A percentile compares a stretch with the other conserved stretches of the same genome.
Conservation (phyloP, 2,329 filamentous ascomycete genomes). For the Berkeleyomyces basicola region DNA sequence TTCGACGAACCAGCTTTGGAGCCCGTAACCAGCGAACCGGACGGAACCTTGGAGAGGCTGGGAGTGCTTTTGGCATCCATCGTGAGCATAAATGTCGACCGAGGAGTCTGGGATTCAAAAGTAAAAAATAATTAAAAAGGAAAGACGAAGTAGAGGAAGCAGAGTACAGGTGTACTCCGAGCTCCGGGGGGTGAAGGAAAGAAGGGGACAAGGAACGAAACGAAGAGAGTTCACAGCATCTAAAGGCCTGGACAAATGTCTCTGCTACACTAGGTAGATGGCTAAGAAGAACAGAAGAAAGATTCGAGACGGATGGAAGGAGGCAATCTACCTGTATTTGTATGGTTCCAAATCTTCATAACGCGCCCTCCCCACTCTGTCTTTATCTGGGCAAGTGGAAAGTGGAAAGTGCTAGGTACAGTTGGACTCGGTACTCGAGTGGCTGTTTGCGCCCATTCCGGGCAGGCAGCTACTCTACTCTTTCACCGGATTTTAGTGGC, state of each 20-base stretch:
- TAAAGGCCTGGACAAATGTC: no score
- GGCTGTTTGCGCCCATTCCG: not conserved
- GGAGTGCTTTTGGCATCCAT: not conserved
- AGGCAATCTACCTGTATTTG: no score
- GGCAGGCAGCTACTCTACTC: not conserved
- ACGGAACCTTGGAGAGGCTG: not conserved
- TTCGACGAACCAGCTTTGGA: not conserved
- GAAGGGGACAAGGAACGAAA: no score
- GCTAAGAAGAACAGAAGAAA: no score
- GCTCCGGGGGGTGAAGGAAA: no score
- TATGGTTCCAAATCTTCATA: no score
- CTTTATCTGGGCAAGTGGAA: no score
- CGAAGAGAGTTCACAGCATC: no score
- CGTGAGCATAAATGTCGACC: not conserved
- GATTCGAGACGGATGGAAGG: no score
- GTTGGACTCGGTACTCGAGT: not conserved
- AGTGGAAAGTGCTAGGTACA: no score
- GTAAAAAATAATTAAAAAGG: not conserved
- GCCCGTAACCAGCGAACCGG: not conserved
- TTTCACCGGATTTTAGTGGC: not conserved
- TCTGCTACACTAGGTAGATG: no score
- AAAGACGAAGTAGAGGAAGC: not conserved
- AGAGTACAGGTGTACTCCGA: not conserved
- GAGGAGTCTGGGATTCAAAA: not conserved
- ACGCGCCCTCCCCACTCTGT: no score